Base-by-base conservation (phyloP, 2,329 filamentous ascomycete genomes). In the Colletotrichum liaoningense region DNA sequence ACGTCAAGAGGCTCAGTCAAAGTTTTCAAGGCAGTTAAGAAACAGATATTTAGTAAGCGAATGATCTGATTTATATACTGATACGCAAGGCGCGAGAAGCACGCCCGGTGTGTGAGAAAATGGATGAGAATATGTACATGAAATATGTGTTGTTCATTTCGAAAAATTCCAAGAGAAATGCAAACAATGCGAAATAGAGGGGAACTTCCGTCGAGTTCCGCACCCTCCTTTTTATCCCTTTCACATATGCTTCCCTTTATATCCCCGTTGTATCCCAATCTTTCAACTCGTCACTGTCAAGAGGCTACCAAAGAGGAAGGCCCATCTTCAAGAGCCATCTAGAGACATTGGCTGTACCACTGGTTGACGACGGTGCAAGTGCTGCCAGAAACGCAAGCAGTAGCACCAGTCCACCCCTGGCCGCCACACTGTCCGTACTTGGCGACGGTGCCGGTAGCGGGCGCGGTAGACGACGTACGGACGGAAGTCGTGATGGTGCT, bases 261-360 rank as follows among this genome's bases (percentile, higher is more conserved):
- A 7, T 42, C 5, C 16, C 24, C 33, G n/a, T 64, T 14, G 42
- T 19, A 49, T 49, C 52, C 11, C 22, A 24, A 26, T 59, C 62
- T 30, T 64, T 60, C 57, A n/a, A 66, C n/a, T 62, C 69, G n/a
- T 42, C 58, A 28, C 30, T 19, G 57, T 33, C 38, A 16, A 19
- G 35, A 46, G 5, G 24, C 16, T 26, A 14, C 22, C 22, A 7
- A 7, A 35, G 4, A 22, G 22, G n/a, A 0, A 26, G 9, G 4
- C 33, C 38, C 19, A 7, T 38, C 33, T n/a, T 57, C 67, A 14
- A 24, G 16, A 12, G 28, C 60, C 35, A 26, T 55, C 62, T 79
- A 86, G 75, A 84, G 70, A 76, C 84, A 86, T 78, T 86, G 84
- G 56, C 69, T 82, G 79, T 86, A 86, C 76, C 77, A 86, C 65